These are phyloP conservation scores for Talaromyces sp. DNA, from an alignment of 2,329 filamentous ascomycete genomes.

Conservation along the genomic window DNA sequence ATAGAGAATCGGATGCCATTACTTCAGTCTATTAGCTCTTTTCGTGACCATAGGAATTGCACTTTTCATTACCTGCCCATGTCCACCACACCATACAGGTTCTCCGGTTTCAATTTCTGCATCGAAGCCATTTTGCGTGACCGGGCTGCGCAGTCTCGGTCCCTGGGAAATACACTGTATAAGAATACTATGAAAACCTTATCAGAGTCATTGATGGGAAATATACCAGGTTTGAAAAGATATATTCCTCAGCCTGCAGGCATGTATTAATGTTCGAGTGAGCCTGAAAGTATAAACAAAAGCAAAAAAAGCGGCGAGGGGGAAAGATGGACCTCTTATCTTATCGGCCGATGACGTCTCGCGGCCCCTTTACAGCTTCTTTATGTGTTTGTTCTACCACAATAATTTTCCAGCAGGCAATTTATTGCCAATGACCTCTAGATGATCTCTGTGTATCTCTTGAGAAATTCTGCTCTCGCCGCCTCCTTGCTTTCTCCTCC, in stretches of 20 bases:
- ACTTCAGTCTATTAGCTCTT: slow-evolving; percentile 35
- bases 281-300: background rate
- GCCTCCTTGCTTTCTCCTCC: background rate
- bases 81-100: slow-evolving; percentile 39
- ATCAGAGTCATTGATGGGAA: background rate
- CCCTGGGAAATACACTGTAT: too few species aligned
- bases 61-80: slow-evolving; percentile 38
- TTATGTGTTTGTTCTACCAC: background rate
- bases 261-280: background rate
- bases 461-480: background rate
- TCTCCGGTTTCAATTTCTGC: slow-evolving; percentile 5
- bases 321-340: background rate
- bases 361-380: background rate
- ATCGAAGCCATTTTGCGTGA: slow-evolving; percentile 14
- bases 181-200: background rate
- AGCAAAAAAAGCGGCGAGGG: background rate
- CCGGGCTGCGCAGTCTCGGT: too few species aligned
- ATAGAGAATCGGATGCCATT: slow-evolving; percentile 94
- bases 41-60: background rate
- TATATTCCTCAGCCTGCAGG: background rate
- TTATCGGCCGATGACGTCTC: slow-evolving; percentile 6
- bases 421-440: background rate
- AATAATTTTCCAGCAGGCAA: background rate
- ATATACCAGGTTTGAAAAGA: background rate
- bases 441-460: background rate